A percentile compares a stretch with the other conserved stretches of the same genome.
phyloP scores from a whole-genome alignment of 441 rosid species.

The Populus hybrid region DNA sequence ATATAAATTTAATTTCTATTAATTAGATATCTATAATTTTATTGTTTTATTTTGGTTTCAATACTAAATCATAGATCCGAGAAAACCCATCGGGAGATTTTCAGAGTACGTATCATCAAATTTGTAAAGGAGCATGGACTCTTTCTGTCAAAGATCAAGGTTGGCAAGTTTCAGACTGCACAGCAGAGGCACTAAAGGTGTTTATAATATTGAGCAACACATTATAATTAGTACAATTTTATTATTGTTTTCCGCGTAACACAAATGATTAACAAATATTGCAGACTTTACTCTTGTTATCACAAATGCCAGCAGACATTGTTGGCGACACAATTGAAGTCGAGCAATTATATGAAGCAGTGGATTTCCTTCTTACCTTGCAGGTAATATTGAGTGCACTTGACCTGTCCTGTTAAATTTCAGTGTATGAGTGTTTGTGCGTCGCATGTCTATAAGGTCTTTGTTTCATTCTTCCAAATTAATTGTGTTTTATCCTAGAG shows the following conservation, averaged over 20 bases:
- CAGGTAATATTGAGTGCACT: slow-evolving; percentile 30
- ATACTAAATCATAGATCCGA: too few species aligned
- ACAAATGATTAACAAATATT: not conserved
- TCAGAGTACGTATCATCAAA: slow-evolving; percentile 28
- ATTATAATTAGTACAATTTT: too few species aligned
- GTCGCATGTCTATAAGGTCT: not conserved
- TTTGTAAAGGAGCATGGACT: slow-evolving; percentile 46
- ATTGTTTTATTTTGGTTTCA: too few species aligned
- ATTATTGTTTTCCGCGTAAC: too few species aligned
- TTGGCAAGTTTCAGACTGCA: slow-evolving; percentile 51
- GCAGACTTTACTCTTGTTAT: slow-evolving; percentile 56
- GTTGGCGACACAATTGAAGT: slow-evolving; percentile 52
- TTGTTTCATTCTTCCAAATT: not conserved
- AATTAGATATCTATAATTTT: too few species aligned
- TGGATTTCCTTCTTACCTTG: slow-evolving; percentile 48
- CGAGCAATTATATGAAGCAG: slow-evolving; percentile 51
- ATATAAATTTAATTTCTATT: too few species aligned
- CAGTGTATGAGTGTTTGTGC: too few species aligned
- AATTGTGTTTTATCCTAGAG: slow-evolving; percentile 28
- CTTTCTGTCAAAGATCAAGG: slow-evolving; percentile 44
- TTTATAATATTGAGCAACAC: not conserved
- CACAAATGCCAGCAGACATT: slow-evolving; percentile 50
- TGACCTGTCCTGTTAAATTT: too few species aligned
- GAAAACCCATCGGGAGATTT: slow-evolving; percentile 36
- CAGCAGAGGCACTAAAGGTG: slow-evolving; percentile 43